Evolutionary conservation across 2,329 filamentous ascomycete species (phyloP).

Genomic region (Alternaria burnsii): DNA sequence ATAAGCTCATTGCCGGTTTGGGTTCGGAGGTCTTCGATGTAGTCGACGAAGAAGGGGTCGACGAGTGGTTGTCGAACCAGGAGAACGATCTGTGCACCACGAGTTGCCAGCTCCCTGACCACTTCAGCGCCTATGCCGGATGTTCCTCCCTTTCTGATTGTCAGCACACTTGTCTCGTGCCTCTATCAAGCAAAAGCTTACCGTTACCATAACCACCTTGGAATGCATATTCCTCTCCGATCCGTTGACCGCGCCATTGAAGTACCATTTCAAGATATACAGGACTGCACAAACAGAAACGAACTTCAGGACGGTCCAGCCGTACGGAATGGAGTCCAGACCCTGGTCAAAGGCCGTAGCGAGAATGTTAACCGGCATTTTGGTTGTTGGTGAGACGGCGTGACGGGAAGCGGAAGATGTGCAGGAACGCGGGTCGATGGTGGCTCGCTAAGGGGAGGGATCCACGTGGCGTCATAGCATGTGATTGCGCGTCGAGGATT

Average conservation of each 20-base stretch:
- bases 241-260: conserved; percentile 75
- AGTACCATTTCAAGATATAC: conserved; percentile 75
- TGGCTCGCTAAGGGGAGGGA: conserved; percentile 32
- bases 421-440: conserved; percentile 35
- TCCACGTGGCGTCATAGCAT: conserved; percentile 44
- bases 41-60: conserved; percentile 91
- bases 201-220: conserved; percentile 92
- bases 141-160: conserved; percentile 73
- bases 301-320: conserved; percentile 62
- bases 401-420: conserved; percentile 24
- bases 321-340: conserved; percentile 62
- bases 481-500: conserved; percentile 31
- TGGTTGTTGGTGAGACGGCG: conserved; percentile 31
- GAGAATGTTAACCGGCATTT: conserved; percentile 70
- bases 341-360: conserved; percentile 64
- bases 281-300: conserved; percentile 62
- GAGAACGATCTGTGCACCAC: conserved; percentile 90
- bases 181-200: conserved; percentile 46
- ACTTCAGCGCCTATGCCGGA: conserved; percentile 87
- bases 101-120: conserved; percentile 75
- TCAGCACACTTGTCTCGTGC: conserved; percentile 20
- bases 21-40: conserved; percentile 84
- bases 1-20: conserved; percentile 84
- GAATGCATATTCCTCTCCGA: conserved; percentile 89
- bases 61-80: conserved; percentile 82